These are phyloP conservation scores for Saksenaea vasiformis DNA, from an alignment of 371 early-diverging fungal genomes.

Conservation along the genomic window DNA sequence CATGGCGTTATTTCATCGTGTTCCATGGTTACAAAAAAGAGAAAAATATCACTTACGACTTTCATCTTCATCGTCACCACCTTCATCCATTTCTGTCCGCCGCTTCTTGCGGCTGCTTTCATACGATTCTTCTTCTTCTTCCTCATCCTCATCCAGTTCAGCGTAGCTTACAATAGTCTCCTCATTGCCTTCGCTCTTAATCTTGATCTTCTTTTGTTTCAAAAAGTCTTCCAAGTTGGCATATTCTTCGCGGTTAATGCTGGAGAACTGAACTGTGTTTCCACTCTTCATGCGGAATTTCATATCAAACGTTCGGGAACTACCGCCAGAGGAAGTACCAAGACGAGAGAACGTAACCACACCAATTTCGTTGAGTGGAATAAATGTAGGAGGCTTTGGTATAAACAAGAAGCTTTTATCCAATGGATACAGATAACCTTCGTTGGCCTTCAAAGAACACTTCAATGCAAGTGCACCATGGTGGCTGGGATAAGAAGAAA, in stretches of 20 bases:
- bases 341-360: slow-evolving; percentile 94
- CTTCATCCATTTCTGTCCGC: slow-evolving; percentile 39
- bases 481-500: slow-evolving; percentile 42
- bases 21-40: no score
- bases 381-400: slow-evolving; percentile 93
- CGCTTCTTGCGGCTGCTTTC: slow-evolving; percentile 50
- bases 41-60: slow-evolving; percentile 47
- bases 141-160: slow-evolving; percentile 67
- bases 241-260: slow-evolving; percentile 91
- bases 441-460: slow-evolving; percentile 98
- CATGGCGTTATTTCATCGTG: slow-evolving; percentile 3
- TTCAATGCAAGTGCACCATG: slow-evolving; percentile 87
- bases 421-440: slow-evolving; percentile 95
- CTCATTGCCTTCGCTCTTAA: slow-evolving; percentile 74
- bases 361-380: slow-evolving; percentile 85
- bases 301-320: slow-evolving; percentile 91
- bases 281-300: slow-evolving; percentile 84
- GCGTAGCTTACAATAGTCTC: slow-evolving; percentile 59
- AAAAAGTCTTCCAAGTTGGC: slow-evolving; percentile 80
- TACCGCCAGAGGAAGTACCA: slow-evolving; percentile 61
- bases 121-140: slow-evolving; percentile 40
- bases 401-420: slow-evolving; percentile 93
- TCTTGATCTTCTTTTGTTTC: slow-evolving; percentile 80
- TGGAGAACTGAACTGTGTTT: slow-evolving; percentile 81
- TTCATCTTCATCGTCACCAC: slow-evolving; percentile 66